A percentile compares a stretch with the other conserved stretches of the same genome.
phyloP scores from a whole-genome alignment of 352 stramenopile genomes.

The Phytophthora sp. region DNA sequence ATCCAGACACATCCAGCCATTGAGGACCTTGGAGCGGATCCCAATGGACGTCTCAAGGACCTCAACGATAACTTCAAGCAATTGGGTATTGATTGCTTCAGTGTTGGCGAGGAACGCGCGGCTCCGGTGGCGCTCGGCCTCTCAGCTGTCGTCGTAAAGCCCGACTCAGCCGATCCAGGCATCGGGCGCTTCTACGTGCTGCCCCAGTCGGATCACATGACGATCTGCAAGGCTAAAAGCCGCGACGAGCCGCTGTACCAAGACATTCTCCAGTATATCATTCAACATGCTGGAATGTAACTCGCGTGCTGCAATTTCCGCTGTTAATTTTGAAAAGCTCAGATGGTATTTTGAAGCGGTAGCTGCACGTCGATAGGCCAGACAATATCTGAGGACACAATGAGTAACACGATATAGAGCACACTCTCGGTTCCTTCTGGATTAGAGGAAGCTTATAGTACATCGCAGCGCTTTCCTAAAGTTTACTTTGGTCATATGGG shows the following conservation, averaged over 20 bases:
- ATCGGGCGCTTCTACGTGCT: slow-evolving; percentile 73
- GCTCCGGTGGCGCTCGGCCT: slow-evolving; percentile 74
- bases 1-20: slow-evolving; percentile 82
- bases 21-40: slow-evolving; percentile 63
- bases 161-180: slow-evolving; percentile 76
- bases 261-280: slow-evolving; percentile 51
- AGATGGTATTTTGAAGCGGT: slow-evolving; percentile 18
- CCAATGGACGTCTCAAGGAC: slow-evolving; percentile 58
- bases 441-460: too few relatives aligned
- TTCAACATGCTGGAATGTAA: slow-evolving; percentile 20
- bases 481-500: too few relatives aligned
- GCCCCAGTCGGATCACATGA: slow-evolving; percentile 79
- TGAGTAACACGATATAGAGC: slow-evolving; percentile 37
- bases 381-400: slow-evolving; percentile 2
- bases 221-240: slow-evolving; percentile 85
- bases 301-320: slow-evolving; percentile 8
- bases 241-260: slow-evolving; percentile 69
- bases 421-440: slow-evolving; percentile 5
- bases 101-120: slow-evolving; percentile 63
- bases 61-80: slow-evolving; percentile 76
- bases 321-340: slow-evolving; percentile 18
- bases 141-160: slow-evolving; percentile 77
- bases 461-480: too few relatives aligned
- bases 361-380: slow-evolving; percentile 1
- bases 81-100: slow-evolving; percentile 76